Evolutionary conservation across 164 flowering plant genomes (phyloP), one percentile per base, ranked within the genome.

Genomic region (Warburgia ugandensis): DNA sequence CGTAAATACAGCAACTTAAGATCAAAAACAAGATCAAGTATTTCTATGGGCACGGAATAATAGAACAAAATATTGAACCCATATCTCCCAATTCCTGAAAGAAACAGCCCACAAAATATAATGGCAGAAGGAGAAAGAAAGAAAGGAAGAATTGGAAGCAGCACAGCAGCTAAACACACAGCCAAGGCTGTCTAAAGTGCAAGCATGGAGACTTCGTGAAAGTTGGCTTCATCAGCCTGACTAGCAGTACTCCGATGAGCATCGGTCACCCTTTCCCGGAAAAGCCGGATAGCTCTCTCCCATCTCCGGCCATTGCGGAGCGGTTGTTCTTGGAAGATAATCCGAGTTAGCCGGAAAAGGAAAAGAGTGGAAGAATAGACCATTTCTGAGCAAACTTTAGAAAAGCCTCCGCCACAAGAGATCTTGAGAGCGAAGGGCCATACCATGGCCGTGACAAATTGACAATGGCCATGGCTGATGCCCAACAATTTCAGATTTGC

Each of bases 281-380:
- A 5, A 3, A 58, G 31, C 42, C 62, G 48, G 12, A 49, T 23
- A 39, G 41, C 48, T 49, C 62, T 49, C 49, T 41, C 62, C 62
- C 55, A 58, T 23, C 48, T 31, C 26, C 32, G 31, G 23, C 61
- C 54, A 29, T 22, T 22, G 22, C 23, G 5, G 26, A 22, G 19
- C 2, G 49, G 19, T 3, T 23, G 48, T 1, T 31, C 32, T 10
- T 58, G 48, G 30, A 58, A 58, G 23, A 58, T 6, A 2, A 42
- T 50, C 54, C 26, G 54, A 29, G 42, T 11, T 2, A 58, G 40
- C 22, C 42, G 47, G 30, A 49, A 58, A 5, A 41, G 14, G 48
- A 49, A 49, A 20, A 58, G 42, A 0, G 19, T 22, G 3, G 48
- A 50, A 19, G 61, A 37, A 5, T 40, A 27, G 0, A 25, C 39